phyloP scores from a whole-genome alignment of 805 yeast species.

The Cyberlindnera misumaiensis region DNA sequence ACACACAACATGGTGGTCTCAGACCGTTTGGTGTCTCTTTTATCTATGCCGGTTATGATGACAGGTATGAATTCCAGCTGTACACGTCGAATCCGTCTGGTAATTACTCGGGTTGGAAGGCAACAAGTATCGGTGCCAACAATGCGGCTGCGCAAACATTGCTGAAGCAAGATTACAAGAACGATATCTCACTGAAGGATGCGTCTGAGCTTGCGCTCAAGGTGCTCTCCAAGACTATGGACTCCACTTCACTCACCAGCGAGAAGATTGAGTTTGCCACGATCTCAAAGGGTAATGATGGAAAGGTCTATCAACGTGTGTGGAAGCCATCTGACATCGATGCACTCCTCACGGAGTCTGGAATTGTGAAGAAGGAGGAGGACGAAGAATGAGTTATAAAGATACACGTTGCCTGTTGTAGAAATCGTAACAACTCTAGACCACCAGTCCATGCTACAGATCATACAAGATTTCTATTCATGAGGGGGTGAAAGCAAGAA shows the following conservation, averaged over 20 bases:
- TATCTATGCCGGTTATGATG: conserved; percentile 93
- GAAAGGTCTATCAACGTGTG: conserved; percentile 57
- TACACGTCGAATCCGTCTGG: conserved; percentile 97
- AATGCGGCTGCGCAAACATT: conserved; percentile 94
- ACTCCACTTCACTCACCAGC: conserved; percentile 73
- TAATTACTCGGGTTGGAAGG: conserved; percentile 97
- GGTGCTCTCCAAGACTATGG: conserved; percentile 91
- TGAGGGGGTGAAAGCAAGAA: neutral
- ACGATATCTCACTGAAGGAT: conserved; percentile 61
- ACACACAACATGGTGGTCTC: conserved; percentile 97
- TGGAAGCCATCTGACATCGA: conserved; percentile 81
- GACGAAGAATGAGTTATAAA: conserved; percentile 20
- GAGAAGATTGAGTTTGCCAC: conserved; percentile 95
- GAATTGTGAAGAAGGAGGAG: conserved; percentile 55
- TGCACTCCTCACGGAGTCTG: conserved; percentile 60
- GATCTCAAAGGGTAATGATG: conserved; percentile 41
- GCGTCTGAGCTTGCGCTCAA: conserved; percentile 86
- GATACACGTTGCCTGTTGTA: neutral
- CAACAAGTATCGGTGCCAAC: conserved; percentile 94
- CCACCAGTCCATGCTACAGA: neutral
- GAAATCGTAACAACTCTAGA: neutral
- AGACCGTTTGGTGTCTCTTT: conserved; percentile 98
- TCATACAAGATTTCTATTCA: neutral
- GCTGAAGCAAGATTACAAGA: conserved; percentile 90
- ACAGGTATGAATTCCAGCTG: conserved; percentile 81